These are phyloP conservation scores for Rhodomyrtus tomentosa DNA, from an alignment of 345 rosid species.

Conservation along the genomic window DNA sequence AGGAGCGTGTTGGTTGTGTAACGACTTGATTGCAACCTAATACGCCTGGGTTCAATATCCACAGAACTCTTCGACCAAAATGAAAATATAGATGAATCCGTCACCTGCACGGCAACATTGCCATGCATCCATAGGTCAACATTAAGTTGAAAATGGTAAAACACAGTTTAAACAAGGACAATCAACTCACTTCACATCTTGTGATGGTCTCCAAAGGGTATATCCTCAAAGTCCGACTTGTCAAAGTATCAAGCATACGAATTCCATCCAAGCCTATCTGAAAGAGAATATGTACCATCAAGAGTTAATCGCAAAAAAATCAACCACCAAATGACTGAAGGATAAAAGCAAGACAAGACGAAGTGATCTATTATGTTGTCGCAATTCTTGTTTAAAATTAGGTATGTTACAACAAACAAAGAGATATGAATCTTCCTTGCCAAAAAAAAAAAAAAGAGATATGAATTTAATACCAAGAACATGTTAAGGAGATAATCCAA, in stretches of 20 bases:
- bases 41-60: conserved; percentile 85
- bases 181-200: conserved; percentile 73
- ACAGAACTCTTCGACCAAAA: conserved; percentile 97
- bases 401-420: not conserved
- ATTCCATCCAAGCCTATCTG: conserved; percentile 99
- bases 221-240: conserved; percentile 77
- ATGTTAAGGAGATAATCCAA: not conserved
- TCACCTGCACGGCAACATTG: conserved; percentile 31
- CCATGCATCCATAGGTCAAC: not conserved
- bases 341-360: not conserved
- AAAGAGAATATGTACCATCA: not conserved
- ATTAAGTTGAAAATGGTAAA: not conserved
- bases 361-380: not conserved
- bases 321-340: not conserved
- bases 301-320: not conserved
- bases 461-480: not conserved
- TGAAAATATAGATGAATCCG: conserved; percentile 77
- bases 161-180: not conserved
- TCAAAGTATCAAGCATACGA: conserved; percentile 90
- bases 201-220: conserved; percentile 92
- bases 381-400: not conserved
- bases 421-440: not conserved
- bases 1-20: conserved; percentile 84
- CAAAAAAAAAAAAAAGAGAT: no score
- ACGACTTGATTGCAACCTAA: conserved; percentile 88